phyloP scores from a whole-genome alignment of 2,329 filamentous ascomycete species.

The Hypoxylon sp. region DNA sequence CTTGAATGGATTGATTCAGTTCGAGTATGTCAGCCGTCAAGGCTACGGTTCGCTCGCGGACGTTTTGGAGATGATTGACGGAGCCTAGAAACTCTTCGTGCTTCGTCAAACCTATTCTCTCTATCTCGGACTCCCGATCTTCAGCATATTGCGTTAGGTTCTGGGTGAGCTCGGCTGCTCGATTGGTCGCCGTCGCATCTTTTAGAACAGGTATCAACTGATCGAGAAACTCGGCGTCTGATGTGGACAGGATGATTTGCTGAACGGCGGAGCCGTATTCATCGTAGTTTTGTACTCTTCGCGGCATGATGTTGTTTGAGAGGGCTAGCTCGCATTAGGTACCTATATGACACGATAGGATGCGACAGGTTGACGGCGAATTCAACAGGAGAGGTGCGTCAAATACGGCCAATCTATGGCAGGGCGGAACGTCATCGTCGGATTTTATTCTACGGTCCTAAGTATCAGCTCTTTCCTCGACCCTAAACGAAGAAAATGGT shows the following conservation, averaged over 20 bases:
- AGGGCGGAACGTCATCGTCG: slow-evolving; percentile 22
- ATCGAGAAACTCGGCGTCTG: slow-evolving; percentile 94
- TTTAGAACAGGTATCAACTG: slow-evolving; percentile 94
- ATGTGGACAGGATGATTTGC: slow-evolving; percentile 91
- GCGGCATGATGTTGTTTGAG: slow-evolving; percentile 44
- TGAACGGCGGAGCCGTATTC: slow-evolving; percentile 55
- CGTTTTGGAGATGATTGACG: slow-evolving; percentile 91
- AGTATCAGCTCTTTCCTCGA: not conserved
- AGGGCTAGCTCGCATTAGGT: slow-evolving; percentile 2
- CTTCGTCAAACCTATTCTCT: slow-evolving; percentile 92
- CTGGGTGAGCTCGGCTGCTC: slow-evolving; percentile 79
- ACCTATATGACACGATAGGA: too few relatives aligned
- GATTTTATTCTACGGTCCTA: not conserved
- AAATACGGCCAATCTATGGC: slow-evolving; percentile 5
- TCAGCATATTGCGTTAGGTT: slow-evolving; percentile 85
- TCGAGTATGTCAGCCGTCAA: slow-evolving; percentile 92
- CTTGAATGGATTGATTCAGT: slow-evolving; percentile 93
- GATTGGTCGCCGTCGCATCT: slow-evolving; percentile 83
- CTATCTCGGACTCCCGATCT: slow-evolving; percentile 90
- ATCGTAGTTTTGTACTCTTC: slow-evolving; percentile 52
- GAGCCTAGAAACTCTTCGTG: slow-evolving; percentile 97
- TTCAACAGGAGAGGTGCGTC: slow-evolving; percentile 9
- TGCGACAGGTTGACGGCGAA: not conserved
- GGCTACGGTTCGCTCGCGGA: slow-evolving; percentile 89
- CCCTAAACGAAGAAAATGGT: too few relatives aligned